Base-by-base conservation (phyloP, 2,329 filamentous ascomycete species). In the Coleophoma crateriformis region DNA sequence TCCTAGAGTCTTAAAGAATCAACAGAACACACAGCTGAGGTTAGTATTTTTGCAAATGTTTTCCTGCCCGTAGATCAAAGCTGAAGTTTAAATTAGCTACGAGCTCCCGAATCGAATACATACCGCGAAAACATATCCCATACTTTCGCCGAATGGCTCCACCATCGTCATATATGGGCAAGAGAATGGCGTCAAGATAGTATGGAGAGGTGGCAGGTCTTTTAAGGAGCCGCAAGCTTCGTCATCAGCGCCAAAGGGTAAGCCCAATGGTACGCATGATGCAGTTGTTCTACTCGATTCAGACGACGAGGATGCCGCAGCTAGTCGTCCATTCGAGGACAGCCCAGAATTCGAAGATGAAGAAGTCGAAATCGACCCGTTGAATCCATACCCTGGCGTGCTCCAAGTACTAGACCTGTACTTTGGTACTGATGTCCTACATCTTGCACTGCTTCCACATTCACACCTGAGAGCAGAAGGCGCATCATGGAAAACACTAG, bases 251-350 rank as follows among this genome's bases (percentile, higher is more conserved):
- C 52, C 60, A 45, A 67, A 67, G 50, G 67, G 69, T 50, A 79
- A 78, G 54, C 70, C 72, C 43, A 84, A 83, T 55, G 80, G 80
- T 12, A 57, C 67, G 0, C 73, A 75, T 15, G 78, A 82, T 59
- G 69, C 74, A 4, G 71, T 84, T 27, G 83, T 85, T 75, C 72
- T 83, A 14, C 74, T 85, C 48, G 81, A 85, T 58, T 84, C 79
- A 1, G 81, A 85, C 56, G 79, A 82, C 7, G 81, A 84, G 32
- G 73, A 73, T 10, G 35, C 52, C 15, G 55, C 68, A 2, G 51
- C 67, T 46, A 55, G 66, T 19, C 51, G 62, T 11, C 46, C 63
- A 19, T 75, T 71, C 47, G 71, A 76, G 48, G 78, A 84, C 59
- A 75, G 74, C 49, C 77, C 80, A 7, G 72, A 80, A 51, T 85